Evolutionary conservation across 2,329 filamentous ascomycete genomes (phyloP), one percentile per base, ranked within the genome.

Genomic region (Fusarium sp.): DNA sequence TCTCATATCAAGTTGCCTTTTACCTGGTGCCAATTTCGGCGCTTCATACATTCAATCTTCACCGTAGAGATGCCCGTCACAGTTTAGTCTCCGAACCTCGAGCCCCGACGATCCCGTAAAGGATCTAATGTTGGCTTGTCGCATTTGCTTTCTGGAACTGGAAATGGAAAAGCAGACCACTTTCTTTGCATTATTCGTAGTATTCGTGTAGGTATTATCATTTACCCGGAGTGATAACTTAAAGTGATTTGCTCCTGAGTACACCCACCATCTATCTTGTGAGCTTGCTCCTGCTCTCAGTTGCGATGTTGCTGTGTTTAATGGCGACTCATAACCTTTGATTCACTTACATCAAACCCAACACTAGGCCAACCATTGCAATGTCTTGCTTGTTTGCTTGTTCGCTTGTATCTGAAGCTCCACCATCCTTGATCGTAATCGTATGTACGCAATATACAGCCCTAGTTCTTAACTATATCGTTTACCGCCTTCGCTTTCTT

Each of bases 401-500:
- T 14, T 23, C 30, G 33, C 27, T 58, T 45, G 41, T 54, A n/a
- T 38, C 26, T 37, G 23, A 32, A 42, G 54, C 60, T 69, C 67
- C 67, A 66, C 67, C 60, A 60, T 46, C 48, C 59, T 41, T 61
- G 37, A 48, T 71, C 69, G 64, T 71, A 71, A 71, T 69, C 68
- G 68, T 70, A 70, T 61, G 48, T 46, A 41, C 35, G 37, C 42
- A 40, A 46, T 45, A 52, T 23, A 45, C 54, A 65, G 49, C 69
- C 68, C 58, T 67, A 40, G 49, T 57, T 62, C 37, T 27, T 40
- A 40, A 35, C 56, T 53, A 35, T 32, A 52, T 55, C 41, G 42
- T 49, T 67, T 70, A 72, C 69, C 69, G 60, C 65, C 45, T 68
- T 56, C 64, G 46, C 57, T 45, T 59, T 71, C 40, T 72, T 71